These are phyloP conservation scores for Kuraishia piskuri DNA, from an alignment of 805 yeast genomes.

Conservation along the genomic window DNA sequence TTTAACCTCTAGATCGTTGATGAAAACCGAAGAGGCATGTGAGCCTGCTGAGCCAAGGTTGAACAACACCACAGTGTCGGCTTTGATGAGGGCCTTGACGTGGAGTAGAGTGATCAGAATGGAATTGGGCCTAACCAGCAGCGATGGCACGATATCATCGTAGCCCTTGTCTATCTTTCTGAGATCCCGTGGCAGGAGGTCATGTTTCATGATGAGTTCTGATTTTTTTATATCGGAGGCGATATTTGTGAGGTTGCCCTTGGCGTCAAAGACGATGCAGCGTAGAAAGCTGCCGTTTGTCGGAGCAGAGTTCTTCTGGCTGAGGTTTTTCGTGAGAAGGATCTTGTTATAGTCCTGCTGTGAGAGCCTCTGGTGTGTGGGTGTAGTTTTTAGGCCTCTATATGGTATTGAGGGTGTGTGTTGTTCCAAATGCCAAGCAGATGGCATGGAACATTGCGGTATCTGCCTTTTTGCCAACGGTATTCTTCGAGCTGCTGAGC, in stretches of 20 bases:
- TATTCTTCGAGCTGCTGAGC: not conserved
- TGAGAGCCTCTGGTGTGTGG: not conserved
- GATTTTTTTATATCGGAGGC: constrained; percentile 35
- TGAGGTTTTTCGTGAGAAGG: constrained; percentile 15
- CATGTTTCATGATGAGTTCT: constrained; percentile 34
- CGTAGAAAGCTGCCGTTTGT: constrained; percentile 15
- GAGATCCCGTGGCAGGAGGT: constrained; percentile 43
- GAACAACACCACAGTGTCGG: constrained; percentile 45
- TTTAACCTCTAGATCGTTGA: constrained; percentile 31
- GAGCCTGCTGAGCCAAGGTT: constrained; percentile 36
- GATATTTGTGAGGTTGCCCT: constrained; percentile 34
- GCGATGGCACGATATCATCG: constrained; percentile 49
- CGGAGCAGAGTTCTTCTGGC: constrained; percentile 12
- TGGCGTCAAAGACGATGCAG: constrained; percentile 40
- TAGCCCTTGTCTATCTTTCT: constrained; percentile 39
- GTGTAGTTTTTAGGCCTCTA: not conserved
- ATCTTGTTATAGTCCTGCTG: constrained; percentile 8
- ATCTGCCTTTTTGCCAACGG: not conserved
- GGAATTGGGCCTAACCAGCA: constrained; percentile 36
- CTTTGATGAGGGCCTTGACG: constrained; percentile 42
- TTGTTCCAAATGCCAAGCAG: not conserved
- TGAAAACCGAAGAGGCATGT: constrained; percentile 32
- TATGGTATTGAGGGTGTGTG: not conserved
- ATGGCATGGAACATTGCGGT: too few species aligned
- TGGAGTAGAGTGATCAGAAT: constrained; percentile 40